Conservation (phyloP, 2,329 filamentous ascomycete species). For the Colletotrichum lentis region DNA sequence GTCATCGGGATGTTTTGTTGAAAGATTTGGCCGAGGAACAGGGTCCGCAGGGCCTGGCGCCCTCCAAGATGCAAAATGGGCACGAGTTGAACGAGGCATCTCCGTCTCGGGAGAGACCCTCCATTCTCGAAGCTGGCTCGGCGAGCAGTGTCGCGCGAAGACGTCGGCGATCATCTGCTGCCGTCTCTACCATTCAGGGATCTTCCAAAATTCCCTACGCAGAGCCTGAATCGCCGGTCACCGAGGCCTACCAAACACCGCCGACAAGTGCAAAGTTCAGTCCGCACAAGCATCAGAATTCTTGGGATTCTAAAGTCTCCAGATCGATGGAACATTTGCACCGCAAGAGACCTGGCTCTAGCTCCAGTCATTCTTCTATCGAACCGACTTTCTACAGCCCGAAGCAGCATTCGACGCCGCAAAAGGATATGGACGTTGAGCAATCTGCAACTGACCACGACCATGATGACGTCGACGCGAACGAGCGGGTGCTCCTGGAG, state of each 20-base stretch:
- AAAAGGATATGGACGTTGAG: constrained; percentile 14
- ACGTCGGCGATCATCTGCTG: constrained; percentile 32
- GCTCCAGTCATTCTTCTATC: constrained; percentile 49
- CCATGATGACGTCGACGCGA: constrained; percentile 66
- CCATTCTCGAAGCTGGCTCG: constrained; percentile 25
- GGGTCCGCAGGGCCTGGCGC: constrained; percentile 15
- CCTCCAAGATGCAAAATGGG: constrained; percentile 19
- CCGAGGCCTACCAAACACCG: constrained; percentile 60
- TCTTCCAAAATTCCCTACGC: constrained; percentile 37
- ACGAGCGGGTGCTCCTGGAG: constrained; percentile 72
- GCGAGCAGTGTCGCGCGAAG: constrained; percentile 21
- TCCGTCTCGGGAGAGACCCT: constrained; percentile 25
- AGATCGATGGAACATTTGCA: constrained; percentile 38
- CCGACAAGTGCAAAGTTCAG: constrained; percentile 53
- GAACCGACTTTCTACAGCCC: constrained; percentile 31
- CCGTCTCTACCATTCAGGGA: constrained; percentile 28
- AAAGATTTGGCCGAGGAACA: constrained; percentile 81
- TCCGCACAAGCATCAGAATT: constrained; percentile 50
- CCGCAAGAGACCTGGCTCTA: constrained; percentile 45
- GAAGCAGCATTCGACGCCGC: constrained; percentile 37
- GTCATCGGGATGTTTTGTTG: constrained; percentile 86
- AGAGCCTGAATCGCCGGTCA: constrained; percentile 50
- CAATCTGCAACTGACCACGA: constrained; percentile 44
- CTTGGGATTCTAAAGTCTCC: constrained; percentile 52
- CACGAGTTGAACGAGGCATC: constrained; percentile 25